Evolutionary conservation across 192 early-diverging fungal genomes (phyloP).

Genomic region (Dissophora ornata): DNA sequence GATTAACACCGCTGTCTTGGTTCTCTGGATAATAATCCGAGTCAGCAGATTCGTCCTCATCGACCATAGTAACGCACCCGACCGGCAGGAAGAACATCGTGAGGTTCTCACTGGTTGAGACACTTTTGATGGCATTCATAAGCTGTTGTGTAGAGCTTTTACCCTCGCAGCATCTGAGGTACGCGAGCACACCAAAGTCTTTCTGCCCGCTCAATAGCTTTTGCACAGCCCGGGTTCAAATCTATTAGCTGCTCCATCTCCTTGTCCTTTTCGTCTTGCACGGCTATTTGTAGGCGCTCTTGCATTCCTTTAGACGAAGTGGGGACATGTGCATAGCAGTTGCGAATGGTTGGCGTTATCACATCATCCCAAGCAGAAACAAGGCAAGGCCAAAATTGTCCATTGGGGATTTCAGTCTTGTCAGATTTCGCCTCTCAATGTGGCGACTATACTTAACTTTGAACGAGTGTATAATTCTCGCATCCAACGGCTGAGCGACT

Average conservation of each 20-base stretch:
- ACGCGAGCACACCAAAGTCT: constrained; percentile 2
- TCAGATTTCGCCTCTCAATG: constrained; percentile 3
- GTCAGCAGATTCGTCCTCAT: not conserved
- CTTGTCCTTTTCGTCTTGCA: not conserved
- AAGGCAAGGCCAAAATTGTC: not conserved
- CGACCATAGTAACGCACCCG: not conserved
- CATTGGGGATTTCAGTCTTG: not conserved
- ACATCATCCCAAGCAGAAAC: not conserved
- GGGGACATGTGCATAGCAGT: constrained; percentile 8
- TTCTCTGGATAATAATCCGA: not conserved
- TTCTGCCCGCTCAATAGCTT: constrained; percentile 2
- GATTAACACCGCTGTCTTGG: not conserved
- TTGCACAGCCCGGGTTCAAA: not conserved
- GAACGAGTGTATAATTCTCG: not conserved
- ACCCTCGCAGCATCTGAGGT: constrained; percentile 2
- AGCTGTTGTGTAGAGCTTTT: not conserved
- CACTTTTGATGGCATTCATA: not conserved
- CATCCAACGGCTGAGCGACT: constrained; percentile 2
- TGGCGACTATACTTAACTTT: constrained; percentile 2
- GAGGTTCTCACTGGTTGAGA: not conserved
- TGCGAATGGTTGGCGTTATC: not conserved
- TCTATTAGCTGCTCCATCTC: constrained; percentile 1
- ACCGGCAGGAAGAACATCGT: not conserved
- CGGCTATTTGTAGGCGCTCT: not conserved
- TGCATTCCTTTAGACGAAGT: not conserved